Conservation (phyloP, 139 green algal species). For the Zygnema circumcarinatum region DNA sequence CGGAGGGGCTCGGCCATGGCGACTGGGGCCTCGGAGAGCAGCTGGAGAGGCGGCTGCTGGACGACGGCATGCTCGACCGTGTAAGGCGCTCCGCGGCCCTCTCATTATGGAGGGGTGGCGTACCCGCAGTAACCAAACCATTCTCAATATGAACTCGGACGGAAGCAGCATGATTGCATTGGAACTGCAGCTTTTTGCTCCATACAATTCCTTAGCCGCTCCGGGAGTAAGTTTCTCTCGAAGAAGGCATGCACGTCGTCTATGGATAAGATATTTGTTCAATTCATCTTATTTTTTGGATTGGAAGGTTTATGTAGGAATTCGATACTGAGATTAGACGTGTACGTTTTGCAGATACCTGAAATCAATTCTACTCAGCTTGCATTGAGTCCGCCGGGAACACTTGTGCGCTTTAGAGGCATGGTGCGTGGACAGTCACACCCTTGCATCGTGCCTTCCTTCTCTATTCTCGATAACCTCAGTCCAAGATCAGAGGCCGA, state of each 20-base stretch:
- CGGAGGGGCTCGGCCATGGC: background rate
- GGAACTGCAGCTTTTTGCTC: too few relatives aligned
- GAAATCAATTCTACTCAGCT: conserved; percentile 21
- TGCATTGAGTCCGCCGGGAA: background rate
- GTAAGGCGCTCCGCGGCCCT: background rate
- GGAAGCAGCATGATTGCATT: too few relatives aligned
- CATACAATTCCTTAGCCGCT: too few relatives aligned
- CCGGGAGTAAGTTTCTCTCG: background rate
- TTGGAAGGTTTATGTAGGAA: conserved; percentile 10
- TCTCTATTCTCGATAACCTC: too few relatives aligned
- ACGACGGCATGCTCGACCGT: too few relatives aligned
- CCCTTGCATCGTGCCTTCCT: too few relatives aligned
- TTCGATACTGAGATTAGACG: background rate
- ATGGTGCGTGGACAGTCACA: conserved; percentile 22
- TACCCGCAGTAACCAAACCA: background rate
- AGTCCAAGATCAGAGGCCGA: too few relatives aligned
- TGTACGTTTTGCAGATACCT: conserved; percentile 19
- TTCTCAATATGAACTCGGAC: too few relatives aligned
- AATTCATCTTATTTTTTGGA: conserved; percentile 24
- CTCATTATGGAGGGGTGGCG: background rate
- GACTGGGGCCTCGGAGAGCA: conserved; percentile 19
- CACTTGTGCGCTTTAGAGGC: conserved; percentile 35
- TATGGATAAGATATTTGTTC: background rate
- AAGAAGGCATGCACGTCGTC: background rate
- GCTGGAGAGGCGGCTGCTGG: background rate